Conservation (phyloP, 2,329 filamentous ascomycete species). For the Monosporascus sp. region DNA sequence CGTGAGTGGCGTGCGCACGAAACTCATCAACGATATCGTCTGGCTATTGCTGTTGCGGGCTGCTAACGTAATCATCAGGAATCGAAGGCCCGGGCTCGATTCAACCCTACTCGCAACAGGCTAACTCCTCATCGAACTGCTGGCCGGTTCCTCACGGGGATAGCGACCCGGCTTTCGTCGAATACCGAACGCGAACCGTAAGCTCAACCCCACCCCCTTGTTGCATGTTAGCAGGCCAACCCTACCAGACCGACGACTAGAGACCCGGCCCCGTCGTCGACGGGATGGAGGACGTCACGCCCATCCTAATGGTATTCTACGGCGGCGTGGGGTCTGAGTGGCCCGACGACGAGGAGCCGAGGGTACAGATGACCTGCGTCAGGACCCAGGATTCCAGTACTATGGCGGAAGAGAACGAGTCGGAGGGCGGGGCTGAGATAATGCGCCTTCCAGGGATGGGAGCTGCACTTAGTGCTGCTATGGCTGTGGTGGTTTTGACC, state of each 20-base stretch:
- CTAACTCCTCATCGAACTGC: too few relatives aligned
- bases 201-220: too few relatives aligned
- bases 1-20: too few relatives aligned
- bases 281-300: neutral
- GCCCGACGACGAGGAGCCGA: neutral
- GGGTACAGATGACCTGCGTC: neutral
- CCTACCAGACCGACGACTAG: neutral
- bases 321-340: neutral
- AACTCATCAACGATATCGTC: too few relatives aligned
- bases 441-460: too few relatives aligned
- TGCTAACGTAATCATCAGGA: neutral
- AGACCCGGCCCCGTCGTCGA: neutral
- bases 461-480: neutral
- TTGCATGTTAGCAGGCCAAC: too few relatives aligned
- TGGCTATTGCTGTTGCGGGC: neutral
- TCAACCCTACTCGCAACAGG: too few relatives aligned
- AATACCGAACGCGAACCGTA: too few relatives aligned
- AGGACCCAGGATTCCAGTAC: neutral
- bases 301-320: neutral
- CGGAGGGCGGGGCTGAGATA: neutral
- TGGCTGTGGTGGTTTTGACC: neutral
- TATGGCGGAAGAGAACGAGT: neutral
- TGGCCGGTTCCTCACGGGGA: too few relatives aligned
- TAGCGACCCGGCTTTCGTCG: too few relatives aligned
- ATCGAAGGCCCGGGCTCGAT: too few relatives aligned